Percentiles rank a stretch among this genome's conserved stretches.
Conservation (phyloP, 2,329 filamentous ascomycete species). For the Talaromyces islandicus region DNA sequence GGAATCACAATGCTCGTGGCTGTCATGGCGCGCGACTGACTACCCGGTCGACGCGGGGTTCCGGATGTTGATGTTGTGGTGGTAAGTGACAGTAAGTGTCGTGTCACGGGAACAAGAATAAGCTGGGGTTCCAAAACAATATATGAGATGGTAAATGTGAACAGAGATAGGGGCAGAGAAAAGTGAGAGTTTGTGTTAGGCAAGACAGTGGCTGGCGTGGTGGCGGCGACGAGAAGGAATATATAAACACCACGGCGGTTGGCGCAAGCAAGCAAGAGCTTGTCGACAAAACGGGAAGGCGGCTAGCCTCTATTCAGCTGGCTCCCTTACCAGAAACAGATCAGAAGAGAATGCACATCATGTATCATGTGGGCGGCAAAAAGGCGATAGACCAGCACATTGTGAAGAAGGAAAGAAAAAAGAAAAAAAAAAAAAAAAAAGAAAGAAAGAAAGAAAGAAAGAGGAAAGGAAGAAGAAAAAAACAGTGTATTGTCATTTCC, state of each 20-base stretch:
- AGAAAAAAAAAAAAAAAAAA: neutral
- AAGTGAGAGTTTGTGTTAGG: neutral
- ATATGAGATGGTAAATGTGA: neutral
- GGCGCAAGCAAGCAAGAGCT: neutral
- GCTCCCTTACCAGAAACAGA: neutral
- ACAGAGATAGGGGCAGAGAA: neutral
- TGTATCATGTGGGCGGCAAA: neutral
- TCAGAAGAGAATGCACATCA: neutral
- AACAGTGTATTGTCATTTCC: neutral
- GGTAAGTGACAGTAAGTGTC: neutral
- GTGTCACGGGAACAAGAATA: neutral
- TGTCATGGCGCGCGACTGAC: slow-evolving; percentile 23
- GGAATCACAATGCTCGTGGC: slow-evolving; percentile 30
- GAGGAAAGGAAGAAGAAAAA: neutral
- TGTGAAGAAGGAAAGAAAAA: neutral
- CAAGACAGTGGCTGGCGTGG: neutral
- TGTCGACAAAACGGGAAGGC: neutral
- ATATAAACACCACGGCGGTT: neutral
- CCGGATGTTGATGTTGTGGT: neutral
- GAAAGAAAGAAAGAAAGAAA: neutral
- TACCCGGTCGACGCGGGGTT: neutral
- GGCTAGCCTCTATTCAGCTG: neutral
- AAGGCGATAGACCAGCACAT: neutral
- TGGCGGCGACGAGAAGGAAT: neutral
- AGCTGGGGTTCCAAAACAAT: too few relatives aligned